A percentile compares a stretch with the other conserved stretches of the same genome.
Conservation (phyloP, 345 rosid species). For the Gossypium bickii region DNA sequence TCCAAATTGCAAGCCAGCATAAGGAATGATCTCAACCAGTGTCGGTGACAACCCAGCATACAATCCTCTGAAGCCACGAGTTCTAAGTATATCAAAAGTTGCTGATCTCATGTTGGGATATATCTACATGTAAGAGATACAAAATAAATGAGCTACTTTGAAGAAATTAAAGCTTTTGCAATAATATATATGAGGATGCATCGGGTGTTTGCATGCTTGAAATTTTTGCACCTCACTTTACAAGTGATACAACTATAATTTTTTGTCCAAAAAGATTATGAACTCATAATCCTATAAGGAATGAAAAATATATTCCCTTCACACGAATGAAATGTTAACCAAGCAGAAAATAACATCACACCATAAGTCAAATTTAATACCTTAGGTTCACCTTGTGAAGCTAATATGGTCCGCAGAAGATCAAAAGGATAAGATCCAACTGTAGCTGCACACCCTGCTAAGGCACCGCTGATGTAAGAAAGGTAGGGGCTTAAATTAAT, state of each 20-base stretch:
- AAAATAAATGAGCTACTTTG: background rate
- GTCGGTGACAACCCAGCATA: slow-evolving; percentile 95
- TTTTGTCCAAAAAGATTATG: background rate
- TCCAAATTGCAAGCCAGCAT: slow-evolving; percentile 98
- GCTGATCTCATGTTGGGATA: slow-evolving; percentile 98
- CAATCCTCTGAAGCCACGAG: slow-evolving; percentile 79
- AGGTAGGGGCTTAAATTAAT: slow-evolving; percentile 73
- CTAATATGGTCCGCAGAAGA: slow-evolving; percentile 83
- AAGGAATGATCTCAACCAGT: slow-evolving; percentile 86
- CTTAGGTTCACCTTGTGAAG: slow-evolving; percentile 99
- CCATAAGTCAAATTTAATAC: slow-evolving; percentile 26
- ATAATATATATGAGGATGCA: background rate
- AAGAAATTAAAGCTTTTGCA: slow-evolving; percentile 7
- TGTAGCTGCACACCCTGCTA: slow-evolving; percentile 96
- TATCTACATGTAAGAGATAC: slow-evolving; percentile 40
- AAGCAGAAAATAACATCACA: slow-evolving; percentile 5
- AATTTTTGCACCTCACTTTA: background rate
- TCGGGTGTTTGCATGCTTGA: background rate
- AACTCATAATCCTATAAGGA: background rate
- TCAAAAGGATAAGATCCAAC: slow-evolving; percentile 99
- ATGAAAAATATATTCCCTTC: background rate
- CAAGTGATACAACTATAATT: background rate
- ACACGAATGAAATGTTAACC: background rate
- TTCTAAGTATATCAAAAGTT: slow-evolving; percentile 54
- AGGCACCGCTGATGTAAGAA: slow-evolving; percentile 76